Base-by-base conservation (phyloP, 192 early-diverging fungal species). In the Backusella morwellensis region DNA sequence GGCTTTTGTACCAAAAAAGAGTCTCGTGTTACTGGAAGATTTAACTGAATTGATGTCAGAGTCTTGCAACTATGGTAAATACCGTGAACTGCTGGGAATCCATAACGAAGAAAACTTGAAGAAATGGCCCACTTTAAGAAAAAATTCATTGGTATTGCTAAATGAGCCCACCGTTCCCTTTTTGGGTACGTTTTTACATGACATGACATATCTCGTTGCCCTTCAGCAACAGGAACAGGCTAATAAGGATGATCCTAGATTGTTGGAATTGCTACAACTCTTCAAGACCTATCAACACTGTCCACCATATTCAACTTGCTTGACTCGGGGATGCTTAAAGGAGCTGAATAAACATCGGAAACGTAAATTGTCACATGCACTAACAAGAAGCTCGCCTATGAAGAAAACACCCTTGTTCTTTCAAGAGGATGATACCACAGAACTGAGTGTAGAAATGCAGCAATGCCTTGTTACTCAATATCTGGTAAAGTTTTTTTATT, bases 171-270 rank as follows among this genome's bases (percentile, higher is more conserved):
- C 83, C 59, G 88, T 94, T 11, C 93, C 93, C 1, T 94, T 91
- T 80, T 74, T 94, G 38, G 93, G 93, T 26, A 86, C 91, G 0
- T 90, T 92, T 80, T 89, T 93, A 21, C 92, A 92, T 82, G 93
- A 94, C 66, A 86, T 90, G 50, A 92, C 92, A 6, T 94, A 93
- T 81, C 80, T 93, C 34, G 69, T 90, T 14, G 91, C 91, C 3
- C 63, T 66, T n/a, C 50, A 73, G 17, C 50, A 73, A 36, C 50
- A 74, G 17, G n/a, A 74, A 19, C 35, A 86, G 35, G 80, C 52
- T 7, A 54, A 35, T 29, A 32, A 63, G 29, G 35, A 83, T n/a
- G 89, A 91, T 85, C 76, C 77, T 8, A 78, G 91, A 63, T 75
- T 91, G 40, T 80, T 84, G 66, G 91, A 92, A 68, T 83, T 92